A percentile compares a stretch with the other conserved stretches of the same genome.
Conservation (phyloP, 2,329 filamentous ascomycete species). For the Didymella pomorum region DNA sequence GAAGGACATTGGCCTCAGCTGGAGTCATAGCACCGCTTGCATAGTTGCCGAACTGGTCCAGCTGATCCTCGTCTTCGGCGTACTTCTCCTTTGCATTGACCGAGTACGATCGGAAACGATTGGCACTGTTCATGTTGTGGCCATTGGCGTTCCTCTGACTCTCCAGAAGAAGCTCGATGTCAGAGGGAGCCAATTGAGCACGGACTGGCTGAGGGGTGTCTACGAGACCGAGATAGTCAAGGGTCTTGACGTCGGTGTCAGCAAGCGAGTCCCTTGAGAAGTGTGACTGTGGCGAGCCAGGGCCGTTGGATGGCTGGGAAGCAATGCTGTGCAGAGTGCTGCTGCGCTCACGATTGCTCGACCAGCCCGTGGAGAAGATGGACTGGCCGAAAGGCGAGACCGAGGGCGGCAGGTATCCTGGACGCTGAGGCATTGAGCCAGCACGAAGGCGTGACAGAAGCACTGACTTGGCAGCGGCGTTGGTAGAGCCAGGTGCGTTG, state of each 20-base stretch:
- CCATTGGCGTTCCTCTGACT: conserved; percentile 64
- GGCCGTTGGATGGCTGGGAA: conserved; percentile 85
- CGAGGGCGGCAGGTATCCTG: conserved; percentile 67
- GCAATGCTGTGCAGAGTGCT: conserved; percentile 90
- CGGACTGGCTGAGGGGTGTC: conserved; percentile 87
- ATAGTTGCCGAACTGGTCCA: conserved; percentile 72
- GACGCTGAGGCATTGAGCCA: conserved; percentile 91
- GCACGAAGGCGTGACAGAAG: conserved; percentile 86
- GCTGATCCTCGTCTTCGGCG: conserved; percentile 84
- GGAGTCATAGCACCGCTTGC: conserved; percentile 66
- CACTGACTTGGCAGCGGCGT: conserved; percentile 68
- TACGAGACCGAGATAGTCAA: conserved; percentile 94
- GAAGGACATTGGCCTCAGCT: conserved; percentile 65
- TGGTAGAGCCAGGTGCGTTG: conserved; percentile 57
- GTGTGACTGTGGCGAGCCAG: conserved; percentile 83
- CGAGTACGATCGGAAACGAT: conserved; percentile 94
- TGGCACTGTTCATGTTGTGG: conserved; percentile 72
- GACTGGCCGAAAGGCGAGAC: conserved; percentile 82
- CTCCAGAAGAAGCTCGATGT: conserved; percentile 59
- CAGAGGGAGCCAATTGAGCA: conserved; percentile 72
- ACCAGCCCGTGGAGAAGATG: conserved; percentile 88
- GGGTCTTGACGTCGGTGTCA: conserved; percentile 88
- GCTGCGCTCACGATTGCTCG: conserved; percentile 78
- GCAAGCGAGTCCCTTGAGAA: conserved; percentile 85
- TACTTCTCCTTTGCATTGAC: conserved; percentile 99